Evolutionary conservation across 495 filamentous ascomycete genomes (phyloP), one percentile per base, ranked within the genome.

Genomic region (Delitschia confertaspora): DNA sequence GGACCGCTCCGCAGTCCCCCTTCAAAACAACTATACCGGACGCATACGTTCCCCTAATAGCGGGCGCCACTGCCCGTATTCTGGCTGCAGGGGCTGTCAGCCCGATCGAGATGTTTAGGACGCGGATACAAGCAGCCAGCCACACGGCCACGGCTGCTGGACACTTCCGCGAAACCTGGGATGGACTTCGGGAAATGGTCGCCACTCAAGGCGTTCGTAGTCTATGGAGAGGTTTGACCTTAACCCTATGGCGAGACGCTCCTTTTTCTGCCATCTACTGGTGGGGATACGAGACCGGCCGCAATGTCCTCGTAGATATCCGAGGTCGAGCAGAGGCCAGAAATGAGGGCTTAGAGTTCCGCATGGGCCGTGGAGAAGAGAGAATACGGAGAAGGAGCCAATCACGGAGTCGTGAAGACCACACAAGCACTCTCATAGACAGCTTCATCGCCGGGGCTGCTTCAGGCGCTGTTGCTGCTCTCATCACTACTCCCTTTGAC

Each of bases 211-310:
- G 91, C 4, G 84, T 88, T 45, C 69, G 70, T 6, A 83, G 88
- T 1, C 73, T 98, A 0, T 98, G 91, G 91, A 71, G 91, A n/a
- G 91, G 91, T 0, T 65, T 98, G 41, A 85, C 82, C 0, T 69
- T 98, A 22, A 96, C 89, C 0, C 76, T 98, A 55, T 98, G 91
- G 91, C 73, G 91, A 21, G 91, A 98, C 59, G 91, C 95, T 0
- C 91, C 91, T 0, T 98, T 98, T 58, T 95, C 89, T 4, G 91
- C 83, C 6, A 71, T 98, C 40, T 98, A 98, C 66, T 98, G 91
- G 91, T 86, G 83, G 76, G 91, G 91, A 9, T 98, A 98, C 59
- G 91, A 98, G 68, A 71, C 75, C 21, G 76, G 86, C 30, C 78
- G 85, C 21, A 73, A 75, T 24, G 58, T 54, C 20, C 60, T 94